Evolutionary conservation across 805 yeast genomes (phyloP).

Genomic region (Myxozyma melibiosi): DNA sequence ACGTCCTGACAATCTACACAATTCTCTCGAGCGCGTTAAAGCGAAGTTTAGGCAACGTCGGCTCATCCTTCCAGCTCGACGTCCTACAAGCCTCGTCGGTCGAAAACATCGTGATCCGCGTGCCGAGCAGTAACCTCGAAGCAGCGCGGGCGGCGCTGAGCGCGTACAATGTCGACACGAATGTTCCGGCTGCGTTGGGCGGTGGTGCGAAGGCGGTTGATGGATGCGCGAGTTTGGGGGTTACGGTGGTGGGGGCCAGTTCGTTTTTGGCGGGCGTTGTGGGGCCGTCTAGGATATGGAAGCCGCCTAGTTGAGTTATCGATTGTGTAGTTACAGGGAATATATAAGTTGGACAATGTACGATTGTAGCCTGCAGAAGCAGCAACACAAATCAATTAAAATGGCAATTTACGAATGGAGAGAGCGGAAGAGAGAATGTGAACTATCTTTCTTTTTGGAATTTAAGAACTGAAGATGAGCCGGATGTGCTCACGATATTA

Average conservation of each 20-base stretch:
- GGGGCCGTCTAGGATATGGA: constrained; percentile 25
- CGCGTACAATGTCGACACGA: constrained; percentile 10
- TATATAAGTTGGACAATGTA: not conserved
- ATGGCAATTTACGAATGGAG: too few species aligned
- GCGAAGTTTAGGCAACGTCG: constrained; percentile 22
- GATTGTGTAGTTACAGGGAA: not conserved
- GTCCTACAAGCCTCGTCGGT: constrained; percentile 5
- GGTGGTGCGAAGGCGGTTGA: constrained; percentile 4
- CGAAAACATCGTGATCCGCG: constrained; percentile 15
- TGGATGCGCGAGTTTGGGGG: constrained; percentile 9
- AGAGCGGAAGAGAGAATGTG: too few species aligned
- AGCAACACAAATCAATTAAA: too few species aligned
- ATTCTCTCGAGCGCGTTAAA: constrained; percentile 12
- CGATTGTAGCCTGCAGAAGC: too few species aligned
- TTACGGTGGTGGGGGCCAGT: constrained; percentile 10
- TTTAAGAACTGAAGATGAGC: too few species aligned
- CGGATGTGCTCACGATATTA: not conserved
- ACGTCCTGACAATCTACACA: constrained; percentile 17
- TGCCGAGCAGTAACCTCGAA: constrained; percentile 6
- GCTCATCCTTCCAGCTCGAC: constrained; percentile 20
- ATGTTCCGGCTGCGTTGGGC: not conserved
- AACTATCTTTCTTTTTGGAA: too few species aligned
- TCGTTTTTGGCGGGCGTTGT: constrained; percentile 10
- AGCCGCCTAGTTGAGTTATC: constrained; percentile 1
- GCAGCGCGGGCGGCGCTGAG: constrained; percentile 23